These are phyloP conservation scores for Thermothielavioides terrestris DNA, from an alignment of 495 filamentous ascomycete genomes.

Conservation along the genomic window DNA sequence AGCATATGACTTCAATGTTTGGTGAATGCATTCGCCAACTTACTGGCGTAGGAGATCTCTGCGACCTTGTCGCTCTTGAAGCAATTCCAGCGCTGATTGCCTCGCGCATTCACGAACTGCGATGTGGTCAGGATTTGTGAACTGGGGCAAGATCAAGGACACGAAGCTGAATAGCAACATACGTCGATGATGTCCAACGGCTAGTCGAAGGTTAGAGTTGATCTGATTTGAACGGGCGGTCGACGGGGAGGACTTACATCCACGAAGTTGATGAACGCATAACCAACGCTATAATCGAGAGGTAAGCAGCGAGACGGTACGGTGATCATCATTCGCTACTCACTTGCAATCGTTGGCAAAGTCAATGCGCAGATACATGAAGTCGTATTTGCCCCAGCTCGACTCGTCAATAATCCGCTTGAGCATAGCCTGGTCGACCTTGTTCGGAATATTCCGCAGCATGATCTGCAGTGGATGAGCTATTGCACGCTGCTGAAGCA, in stretches of 20 bases:
- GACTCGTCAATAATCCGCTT: slow-evolving; percentile 72
- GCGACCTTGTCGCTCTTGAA: slow-evolving; percentile 79
- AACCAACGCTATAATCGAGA: slow-evolving; percentile 64
- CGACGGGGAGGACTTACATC: slow-evolving; percentile 47
- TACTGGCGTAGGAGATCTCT: slow-evolving; percentile 89
- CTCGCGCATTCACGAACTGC: slow-evolving; percentile 65
- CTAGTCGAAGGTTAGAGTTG: slow-evolving; percentile 35
- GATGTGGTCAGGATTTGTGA: slow-evolving; percentile 7
- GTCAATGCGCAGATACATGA: slow-evolving; percentile 91
- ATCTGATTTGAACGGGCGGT: background rate
- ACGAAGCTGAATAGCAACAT: slow-evolving; percentile 15
- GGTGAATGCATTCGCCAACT: slow-evolving; percentile 27
- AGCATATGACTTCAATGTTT: background rate
- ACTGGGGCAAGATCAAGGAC: background rate
- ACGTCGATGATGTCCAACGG: slow-evolving; percentile 67
- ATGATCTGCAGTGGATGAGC: slow-evolving; percentile 61
- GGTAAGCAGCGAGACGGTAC: slow-evolving; percentile 18
- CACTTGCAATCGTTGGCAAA: slow-evolving; percentile 87
- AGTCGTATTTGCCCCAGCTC: slow-evolving; percentile 77
- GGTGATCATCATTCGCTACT: slow-evolving; percentile 20
- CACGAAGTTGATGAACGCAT: slow-evolving; percentile 94
- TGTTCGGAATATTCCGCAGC: slow-evolving; percentile 93
- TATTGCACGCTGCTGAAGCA: background rate
- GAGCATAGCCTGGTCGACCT: slow-evolving; percentile 71
- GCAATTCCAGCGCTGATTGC: slow-evolving; percentile 70